A percentile compares a stretch with the other conserved stretches of the same genome.
These are phyloP conservation scores for Globisporangium emineosum DNA, from an alignment of 352 stramenopile species.

Conservation along the genomic window DNA sequence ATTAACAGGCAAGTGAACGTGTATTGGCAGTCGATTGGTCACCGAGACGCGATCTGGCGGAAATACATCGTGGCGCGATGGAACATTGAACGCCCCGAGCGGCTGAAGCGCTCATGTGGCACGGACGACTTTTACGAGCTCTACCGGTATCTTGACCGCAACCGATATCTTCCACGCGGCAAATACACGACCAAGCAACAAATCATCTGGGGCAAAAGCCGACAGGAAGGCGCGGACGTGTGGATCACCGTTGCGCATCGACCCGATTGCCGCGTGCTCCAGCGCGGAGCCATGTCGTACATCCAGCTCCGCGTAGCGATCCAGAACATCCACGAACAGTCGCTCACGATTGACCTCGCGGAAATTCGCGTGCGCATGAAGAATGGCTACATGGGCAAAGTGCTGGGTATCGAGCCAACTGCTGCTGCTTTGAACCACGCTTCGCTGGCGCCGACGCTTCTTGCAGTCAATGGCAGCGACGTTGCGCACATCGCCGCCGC, in stretches of 20 bases:
- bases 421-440: constrained; percentile 11
- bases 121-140: constrained; percentile 55
- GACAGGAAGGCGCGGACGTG: constrained; percentile 61
- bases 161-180: constrained; percentile 48
- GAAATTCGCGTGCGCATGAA: constrained; percentile 74
- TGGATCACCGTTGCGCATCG: constrained; percentile 76
- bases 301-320: constrained; percentile 69
- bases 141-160: constrained; percentile 58
- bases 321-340: constrained; percentile 58
- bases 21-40: constrained; percentile 47
- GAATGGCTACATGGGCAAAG: constrained; percentile 43
- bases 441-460: constrained; percentile 38
- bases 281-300: constrained; percentile 26
- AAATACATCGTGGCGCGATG: constrained; percentile 45
- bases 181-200: constrained; percentile 70
- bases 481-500: constrained; percentile 20
- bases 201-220: constrained; percentile 63
- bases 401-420: constrained; percentile 32
- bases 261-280: constrained; percentile 55
- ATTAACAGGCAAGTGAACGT: constrained; percentile 46
- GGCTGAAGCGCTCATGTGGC: constrained; percentile 38
- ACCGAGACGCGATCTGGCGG: constrained; percentile 52
- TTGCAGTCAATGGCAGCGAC: constrained; percentile 56
- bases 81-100: constrained; percentile 42
- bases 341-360: constrained; percentile 54